Percentiles rank a stretch among this genome's conserved stretches.
Conservation (phyloP, 2,329 filamentous ascomycete genomes). For the Aspergillus sp. region DNA sequence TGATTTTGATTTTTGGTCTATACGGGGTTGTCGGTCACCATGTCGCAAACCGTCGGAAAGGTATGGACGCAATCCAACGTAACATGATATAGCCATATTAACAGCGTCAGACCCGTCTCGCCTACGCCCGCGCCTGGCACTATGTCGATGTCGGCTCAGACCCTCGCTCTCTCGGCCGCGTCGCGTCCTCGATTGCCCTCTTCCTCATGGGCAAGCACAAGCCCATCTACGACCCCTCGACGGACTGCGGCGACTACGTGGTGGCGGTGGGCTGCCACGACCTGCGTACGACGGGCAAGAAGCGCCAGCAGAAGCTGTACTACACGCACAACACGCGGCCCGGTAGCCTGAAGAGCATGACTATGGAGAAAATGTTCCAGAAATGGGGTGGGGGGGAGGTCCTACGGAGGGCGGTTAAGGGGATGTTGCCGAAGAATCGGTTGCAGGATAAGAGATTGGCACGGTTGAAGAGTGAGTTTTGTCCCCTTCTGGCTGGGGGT, state of each 20-base stretch:
- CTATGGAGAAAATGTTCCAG: constrained; percentile 88
- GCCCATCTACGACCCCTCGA: constrained; percentile 92
- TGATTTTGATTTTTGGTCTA: background rate
- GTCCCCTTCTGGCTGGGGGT: background rate
- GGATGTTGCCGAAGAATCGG: constrained; percentile 97
- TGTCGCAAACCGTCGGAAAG: constrained; percentile 41
- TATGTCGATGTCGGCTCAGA: constrained; percentile 65
- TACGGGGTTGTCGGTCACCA: constrained; percentile 13
- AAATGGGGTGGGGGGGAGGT: constrained; percentile 93
- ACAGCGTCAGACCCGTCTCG: constrained; percentile 68
- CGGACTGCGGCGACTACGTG: constrained; percentile 98
- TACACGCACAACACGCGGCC: constrained; percentile 90
- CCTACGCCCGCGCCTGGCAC: constrained; percentile 96
- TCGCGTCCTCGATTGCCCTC: constrained; percentile 78
- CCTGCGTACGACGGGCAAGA: constrained; percentile 81
- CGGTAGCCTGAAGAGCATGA: constrained; percentile 76
- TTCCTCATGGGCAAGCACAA: constrained; percentile 98
- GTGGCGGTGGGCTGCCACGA: constrained; percentile 85
- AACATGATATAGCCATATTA: background rate
- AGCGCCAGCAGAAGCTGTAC: constrained; percentile 90
- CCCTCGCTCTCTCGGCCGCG: constrained; percentile 74
- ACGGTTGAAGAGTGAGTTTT: constrained; percentile 62
- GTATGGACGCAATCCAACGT: constrained; percentile 14
- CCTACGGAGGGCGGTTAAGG: constrained; percentile 80
- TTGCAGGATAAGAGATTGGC: constrained; percentile 79